Evolutionary conservation across 805 yeast genomes (phyloP).

Genomic region (Candida caryicola): DNA sequence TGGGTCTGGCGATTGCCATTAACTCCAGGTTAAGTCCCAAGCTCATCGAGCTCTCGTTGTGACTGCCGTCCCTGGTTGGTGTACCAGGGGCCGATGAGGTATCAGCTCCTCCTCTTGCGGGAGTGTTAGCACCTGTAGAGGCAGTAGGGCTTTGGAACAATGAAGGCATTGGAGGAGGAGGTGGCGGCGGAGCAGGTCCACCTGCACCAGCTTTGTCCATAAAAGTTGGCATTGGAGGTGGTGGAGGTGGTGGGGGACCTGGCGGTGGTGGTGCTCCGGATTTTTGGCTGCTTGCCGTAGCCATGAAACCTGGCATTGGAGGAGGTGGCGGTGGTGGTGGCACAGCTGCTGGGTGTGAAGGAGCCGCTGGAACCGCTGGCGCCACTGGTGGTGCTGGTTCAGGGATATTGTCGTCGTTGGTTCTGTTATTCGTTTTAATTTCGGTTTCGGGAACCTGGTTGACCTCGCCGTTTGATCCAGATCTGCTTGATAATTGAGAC

Average conservation of each 20-base stretch:
- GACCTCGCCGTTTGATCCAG: too few species aligned
- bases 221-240: conserved; percentile 15
- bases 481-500: too few species aligned
- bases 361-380: conserved; percentile 12
- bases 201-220: conserved; percentile 6
- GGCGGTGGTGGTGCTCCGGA: conserved; percentile 3
- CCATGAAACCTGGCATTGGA: conserved; percentile 4
- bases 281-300: not conserved
- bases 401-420: not conserved
- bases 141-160: conserved; percentile 2
- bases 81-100: conserved; percentile 2
- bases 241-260: conserved; percentile 26
- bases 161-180: conserved; percentile 16
- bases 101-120: not conserved
- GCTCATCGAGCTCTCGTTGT: not conserved
- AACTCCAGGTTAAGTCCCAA: not conserved
- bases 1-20: conserved; percentile 45
- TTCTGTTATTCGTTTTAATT: not conserved
- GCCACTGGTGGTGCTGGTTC: conserved; percentile 7
- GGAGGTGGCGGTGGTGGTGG: conserved; percentile 10
- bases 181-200: conserved; percentile 18
- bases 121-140: not conserved
- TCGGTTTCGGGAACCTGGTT: not conserved
- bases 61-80: not conserved
- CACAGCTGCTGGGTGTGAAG: conserved; percentile 9